Evolutionary conservation across 2,329 filamentous ascomycete genomes (phyloP).

Genomic region (Raffaelea deltoideospora): DNA sequence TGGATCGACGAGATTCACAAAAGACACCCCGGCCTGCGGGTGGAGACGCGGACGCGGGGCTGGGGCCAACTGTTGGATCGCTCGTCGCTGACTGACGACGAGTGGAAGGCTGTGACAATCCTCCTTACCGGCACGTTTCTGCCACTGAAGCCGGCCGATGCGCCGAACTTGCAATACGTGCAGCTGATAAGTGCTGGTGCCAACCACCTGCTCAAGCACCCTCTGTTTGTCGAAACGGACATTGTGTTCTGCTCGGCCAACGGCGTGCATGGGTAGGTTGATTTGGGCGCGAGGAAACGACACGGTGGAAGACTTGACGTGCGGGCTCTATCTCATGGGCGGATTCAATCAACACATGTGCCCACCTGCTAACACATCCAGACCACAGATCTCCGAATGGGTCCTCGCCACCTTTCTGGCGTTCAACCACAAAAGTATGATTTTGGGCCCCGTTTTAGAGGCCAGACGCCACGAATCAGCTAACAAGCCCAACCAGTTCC

Average conservation of each 20-base stretch:
- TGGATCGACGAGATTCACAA: conserved; percentile 21
- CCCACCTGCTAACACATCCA: conserved; percentile 12
- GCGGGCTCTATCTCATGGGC: too few relatives aligned
- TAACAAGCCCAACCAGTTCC: conserved; percentile 23
- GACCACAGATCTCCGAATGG: conserved; percentile 43
- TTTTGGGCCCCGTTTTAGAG: too few relatives aligned
- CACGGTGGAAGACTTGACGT: neutral
- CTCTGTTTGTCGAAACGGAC: conserved; percentile 33
- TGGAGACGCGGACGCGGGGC: conserved; percentile 16
- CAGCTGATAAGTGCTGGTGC: conserved; percentile 40
- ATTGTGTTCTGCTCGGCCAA: conserved; percentile 38
- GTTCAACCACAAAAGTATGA: conserved; percentile 30
- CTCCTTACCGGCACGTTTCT: conserved; percentile 15
- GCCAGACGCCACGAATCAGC: neutral
- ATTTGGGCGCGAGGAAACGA: neutral
- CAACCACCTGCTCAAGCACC: conserved; percentile 29
- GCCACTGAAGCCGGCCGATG: conserved; percentile 23
- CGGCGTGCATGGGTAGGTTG: conserved; percentile 38
- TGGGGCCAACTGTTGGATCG: conserved; percentile 15
- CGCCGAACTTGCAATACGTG: conserved; percentile 33
- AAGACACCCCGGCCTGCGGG: conserved; percentile 27
- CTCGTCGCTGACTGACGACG: conserved; percentile 12
- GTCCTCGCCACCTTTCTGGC: conserved; percentile 35
- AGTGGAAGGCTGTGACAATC: conserved; percentile 34
- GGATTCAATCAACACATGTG: too few relatives aligned